Evolutionary conservation across 345 rosid genomes (phyloP), one percentile per base, ranked within the genome.

Genomic region (Camelina sativa): DNA sequence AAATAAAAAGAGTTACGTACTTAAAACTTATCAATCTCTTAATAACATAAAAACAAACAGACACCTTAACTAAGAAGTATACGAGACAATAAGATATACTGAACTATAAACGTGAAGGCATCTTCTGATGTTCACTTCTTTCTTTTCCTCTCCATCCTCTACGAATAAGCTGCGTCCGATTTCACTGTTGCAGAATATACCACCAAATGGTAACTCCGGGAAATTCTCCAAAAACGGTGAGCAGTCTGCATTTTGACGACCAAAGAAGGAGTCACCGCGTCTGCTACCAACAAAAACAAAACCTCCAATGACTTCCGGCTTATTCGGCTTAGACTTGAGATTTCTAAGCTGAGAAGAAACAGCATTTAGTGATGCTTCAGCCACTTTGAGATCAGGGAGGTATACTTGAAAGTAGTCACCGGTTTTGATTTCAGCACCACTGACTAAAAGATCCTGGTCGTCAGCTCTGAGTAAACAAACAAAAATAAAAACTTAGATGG

Each of bases 321-420:
- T 81, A 20, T 71, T 71, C 72, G 73, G 10, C 69, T 83, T 62
- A 52, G 82, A 63, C 81, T 88, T 75, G 77, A 82, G 51, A 37
- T 79, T 80, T 74, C 68, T 78, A 51, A 93, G 72, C 43, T 76
- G 56, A 12, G 52, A 44, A 10, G 86, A 62, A 7, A 84, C 83
- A 22, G 67, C 62, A 4, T 41, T 67, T 30, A 83, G 75, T 15
- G 96, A 82, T 50, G 80, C 13, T 16, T 75, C 62, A 3, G 89
- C 98, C 34, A 72, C 22, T 2, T 47, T 30, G 7, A 76, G 76
- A 80, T 88, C 85, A 22, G 91, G 61, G 60, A 50, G 30, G 82
- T 85, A 89, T 74, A 91, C 81, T 69, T 82, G 89, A 83, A 91
- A 94, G 60, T 17, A 71, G 81, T 94, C 97, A 1, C 89, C 90